phyloP scores from a whole-genome alignment of 768 basidiomycete species.

The Kwoniella bestiolae region DNA sequence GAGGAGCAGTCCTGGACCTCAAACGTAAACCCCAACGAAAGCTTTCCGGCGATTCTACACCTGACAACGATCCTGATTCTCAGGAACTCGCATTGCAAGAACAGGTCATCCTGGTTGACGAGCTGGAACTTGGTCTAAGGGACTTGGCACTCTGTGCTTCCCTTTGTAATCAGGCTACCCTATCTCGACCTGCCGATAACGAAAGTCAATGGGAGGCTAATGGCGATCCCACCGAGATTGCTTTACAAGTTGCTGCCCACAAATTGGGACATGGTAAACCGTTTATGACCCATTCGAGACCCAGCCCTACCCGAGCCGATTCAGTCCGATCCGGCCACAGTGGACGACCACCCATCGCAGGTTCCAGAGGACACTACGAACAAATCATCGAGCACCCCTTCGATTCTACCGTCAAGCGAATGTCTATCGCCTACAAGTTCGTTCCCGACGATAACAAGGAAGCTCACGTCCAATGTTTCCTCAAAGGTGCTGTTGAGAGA shows the following conservation, averaged over 20 bases:
- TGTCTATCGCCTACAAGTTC: slow-evolving; percentile 58
- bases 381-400: slow-evolving; percentile 61
- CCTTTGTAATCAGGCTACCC: slow-evolving; percentile 60
- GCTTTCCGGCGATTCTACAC: slow-evolving; percentile 17
- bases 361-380: slow-evolving; percentile 53
- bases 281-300: slow-evolving; percentile 51
- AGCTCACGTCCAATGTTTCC: slow-evolving; percentile 47
- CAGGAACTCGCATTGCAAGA: slow-evolving; percentile 26
- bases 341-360: slow-evolving; percentile 40
- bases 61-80: slow-evolving; percentile 26
- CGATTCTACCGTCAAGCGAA: slow-evolving; percentile 64
- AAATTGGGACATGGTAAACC: slow-evolving; percentile 62
- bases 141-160: slow-evolving; percentile 57
- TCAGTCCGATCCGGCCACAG: slow-evolving; percentile 27
- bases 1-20: slow-evolving; percentile 27
- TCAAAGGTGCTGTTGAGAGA: slow-evolving; percentile 61
- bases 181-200: slow-evolving; percentile 48
- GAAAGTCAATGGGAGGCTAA: slow-evolving; percentile 62
- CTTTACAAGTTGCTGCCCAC: slow-evolving; percentile 64
- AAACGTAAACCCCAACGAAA: slow-evolving; percentile 28
- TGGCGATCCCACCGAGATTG: slow-evolving; percentile 66
- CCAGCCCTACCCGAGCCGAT: slow-evolving; percentile 16
- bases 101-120: slow-evolving; percentile 46
- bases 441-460: slow-evolving; percentile 32
- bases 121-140: slow-evolving; percentile 50